Percentiles rank a stretch among this genome's conserved stretches.
Conservation (phyloP, 192 early-diverging fungal genomes). For the Phycomyces blakesleeanus region DNA sequence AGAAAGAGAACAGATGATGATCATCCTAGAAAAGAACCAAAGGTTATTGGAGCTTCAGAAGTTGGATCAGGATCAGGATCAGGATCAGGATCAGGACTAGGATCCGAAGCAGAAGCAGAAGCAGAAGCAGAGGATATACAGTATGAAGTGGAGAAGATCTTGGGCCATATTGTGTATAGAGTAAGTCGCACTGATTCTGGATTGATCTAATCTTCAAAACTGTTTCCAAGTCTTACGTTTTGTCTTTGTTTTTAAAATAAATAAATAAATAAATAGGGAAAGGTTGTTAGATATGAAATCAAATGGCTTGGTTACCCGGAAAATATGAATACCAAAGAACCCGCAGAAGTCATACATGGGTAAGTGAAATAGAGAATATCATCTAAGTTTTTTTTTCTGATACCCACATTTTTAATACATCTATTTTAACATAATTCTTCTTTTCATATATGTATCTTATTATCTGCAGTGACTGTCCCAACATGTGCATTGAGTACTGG, state of each 20-base stretch:
- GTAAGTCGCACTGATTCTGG: neutral
- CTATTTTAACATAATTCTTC: neutral
- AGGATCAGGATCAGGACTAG: neutral
- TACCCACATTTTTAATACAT: too few species aligned
- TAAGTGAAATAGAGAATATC: constrained; percentile 13
- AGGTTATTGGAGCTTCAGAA: neutral
- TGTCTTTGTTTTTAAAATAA: neutral
- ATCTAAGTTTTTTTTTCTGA: too few species aligned
- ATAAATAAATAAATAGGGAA: neutral
- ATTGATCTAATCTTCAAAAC: neutral
- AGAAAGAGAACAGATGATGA: neutral
- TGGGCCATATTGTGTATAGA: neutral
- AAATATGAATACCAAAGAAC: constrained; percentile 3
- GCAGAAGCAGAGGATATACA: neutral
- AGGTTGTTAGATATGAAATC: neutral
- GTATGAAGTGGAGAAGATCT: constrained; percentile 12
- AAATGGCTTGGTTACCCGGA: constrained; percentile 13
- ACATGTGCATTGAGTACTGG: constrained; percentile 12
- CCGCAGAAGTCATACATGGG: neutral
- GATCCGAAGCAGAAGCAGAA: neutral
- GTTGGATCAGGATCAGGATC: neutral
- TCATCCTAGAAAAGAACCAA: neutral
- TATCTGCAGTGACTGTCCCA: constrained; percentile 9
- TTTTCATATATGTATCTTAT: neutral
- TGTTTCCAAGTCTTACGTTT: neutral